phyloP scores from a whole-genome alignment of 2,329 filamentous ascomycete species.

The Fragosphaeria purpurea region DNA sequence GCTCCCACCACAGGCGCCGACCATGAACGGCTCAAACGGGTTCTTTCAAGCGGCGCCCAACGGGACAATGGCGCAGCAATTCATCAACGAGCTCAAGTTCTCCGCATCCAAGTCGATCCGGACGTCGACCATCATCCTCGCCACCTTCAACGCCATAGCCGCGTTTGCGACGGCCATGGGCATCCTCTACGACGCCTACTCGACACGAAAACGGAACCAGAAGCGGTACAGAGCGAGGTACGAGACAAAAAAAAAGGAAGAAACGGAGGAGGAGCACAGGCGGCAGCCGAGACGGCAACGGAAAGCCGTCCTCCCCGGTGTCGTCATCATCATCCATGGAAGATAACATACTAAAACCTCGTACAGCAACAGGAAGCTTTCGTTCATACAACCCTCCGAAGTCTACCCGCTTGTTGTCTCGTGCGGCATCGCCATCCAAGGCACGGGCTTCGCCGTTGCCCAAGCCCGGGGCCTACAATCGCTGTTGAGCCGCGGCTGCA shows the following conservation, averaged over 20 bases:
- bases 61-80: slow-evolving; percentile 28
- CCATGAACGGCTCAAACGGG: slow-evolving; percentile 9
- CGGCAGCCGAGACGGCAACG: no score
- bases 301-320: no score
- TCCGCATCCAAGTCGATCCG: slow-evolving; percentile 46
- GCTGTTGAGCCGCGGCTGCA: slow-evolving; percentile 42
- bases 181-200: slow-evolving; percentile 48
- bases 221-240: slow-evolving; percentile 33
- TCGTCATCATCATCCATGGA: no score
- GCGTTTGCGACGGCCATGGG: slow-evolving; percentile 45
- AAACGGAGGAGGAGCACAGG: no score
- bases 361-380: no score
- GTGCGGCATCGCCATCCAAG: slow-evolving; percentile 47
- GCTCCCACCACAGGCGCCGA: slow-evolving; percentile 9
- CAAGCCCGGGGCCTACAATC: slow-evolving; percentile 45
- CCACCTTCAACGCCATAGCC: slow-evolving; percentile 49
- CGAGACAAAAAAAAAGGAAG: slow-evolving; percentile 1
- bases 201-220: slow-evolving; percentile 30
- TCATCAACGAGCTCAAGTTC: slow-evolving; percentile 42
- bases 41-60: slow-evolving; percentile 24
- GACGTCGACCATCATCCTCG: slow-evolving; percentile 51
- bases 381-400: slow-evolving; percentile 36
- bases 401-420: slow-evolving; percentile 47
- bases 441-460: slow-evolving; percentile 44
- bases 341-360: no score